Evolutionary conservation across 257 asterid species (phyloP).

Genomic region (Fraxinus cuspidata): DNA sequence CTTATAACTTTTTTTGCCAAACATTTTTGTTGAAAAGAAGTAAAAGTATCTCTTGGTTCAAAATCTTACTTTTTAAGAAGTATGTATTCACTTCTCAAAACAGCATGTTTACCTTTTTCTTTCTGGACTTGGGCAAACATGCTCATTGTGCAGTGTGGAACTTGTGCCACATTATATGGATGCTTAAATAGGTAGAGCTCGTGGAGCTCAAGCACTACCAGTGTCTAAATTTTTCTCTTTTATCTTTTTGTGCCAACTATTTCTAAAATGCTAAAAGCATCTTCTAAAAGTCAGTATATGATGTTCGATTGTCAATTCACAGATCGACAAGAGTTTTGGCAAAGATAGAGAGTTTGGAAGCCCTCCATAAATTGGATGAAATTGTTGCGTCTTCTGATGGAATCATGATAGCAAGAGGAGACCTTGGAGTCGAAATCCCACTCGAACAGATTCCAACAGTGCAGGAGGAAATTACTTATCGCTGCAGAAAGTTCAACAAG

Average conservation of each 20-base stretch:
- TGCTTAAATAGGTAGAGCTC: background rate
- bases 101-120: no score
- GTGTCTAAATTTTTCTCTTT: background rate
- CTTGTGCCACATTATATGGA: background rate
- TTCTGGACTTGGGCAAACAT: no score
- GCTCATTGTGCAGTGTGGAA: background rate
- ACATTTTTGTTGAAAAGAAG: no score
- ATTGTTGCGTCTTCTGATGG: constrained; percentile 79
- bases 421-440: constrained; percentile 89
- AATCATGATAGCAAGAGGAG: constrained; percentile 94
- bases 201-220: background rate
- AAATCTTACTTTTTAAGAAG: no score
- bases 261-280: background rate
- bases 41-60: no score
- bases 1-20: no score
- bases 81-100: no score
- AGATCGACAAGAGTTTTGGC: constrained; percentile 75
- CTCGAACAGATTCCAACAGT: constrained; percentile 79
- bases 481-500: constrained; percentile 78
- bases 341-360: constrained; percentile 74
- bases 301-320: constrained; percentile 24
- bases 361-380: constrained; percentile 64
- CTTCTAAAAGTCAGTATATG: constrained; percentile 7
- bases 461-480: constrained; percentile 57
- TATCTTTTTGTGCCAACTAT: background rate